These are phyloP conservation scores for Myrica gale DNA, from an alignment of 306 rosid species.

Conservation along the genomic window DNA sequence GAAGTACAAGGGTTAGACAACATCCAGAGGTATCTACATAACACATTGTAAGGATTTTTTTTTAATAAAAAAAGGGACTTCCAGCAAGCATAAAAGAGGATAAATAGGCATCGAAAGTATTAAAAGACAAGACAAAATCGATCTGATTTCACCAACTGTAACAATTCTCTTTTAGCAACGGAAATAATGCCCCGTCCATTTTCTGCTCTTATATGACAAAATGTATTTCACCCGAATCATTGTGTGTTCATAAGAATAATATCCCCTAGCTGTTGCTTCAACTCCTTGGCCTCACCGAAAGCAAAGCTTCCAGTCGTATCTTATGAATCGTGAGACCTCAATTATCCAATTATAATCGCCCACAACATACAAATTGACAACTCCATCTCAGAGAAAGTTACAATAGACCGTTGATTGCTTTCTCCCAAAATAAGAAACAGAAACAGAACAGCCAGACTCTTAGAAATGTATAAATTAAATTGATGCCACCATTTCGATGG, in stretches of 20 bases:
- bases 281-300: not conserved
- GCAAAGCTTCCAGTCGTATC: not conserved
- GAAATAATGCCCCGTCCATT: not conserved
- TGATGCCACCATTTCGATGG: not conserved
- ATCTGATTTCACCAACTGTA: not conserved
- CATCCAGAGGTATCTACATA: not conserved
- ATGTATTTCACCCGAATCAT: not conserved
- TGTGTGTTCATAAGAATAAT: not conserved
- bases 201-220: not conserved
- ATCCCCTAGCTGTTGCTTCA: not conserved
- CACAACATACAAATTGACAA: not conserved
- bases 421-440: too few relatives aligned
- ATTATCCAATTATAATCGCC: not conserved
- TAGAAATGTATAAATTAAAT: not conserved
- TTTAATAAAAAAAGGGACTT: conserved; percentile 13
- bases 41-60: not conserved
- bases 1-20: conserved; percentile 7
- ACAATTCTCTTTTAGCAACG: not conserved
- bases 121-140: not conserved
- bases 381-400: too few relatives aligned
- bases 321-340: not conserved
- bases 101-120: not conserved
- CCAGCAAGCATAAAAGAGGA: not conserved
- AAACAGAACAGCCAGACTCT: not conserved
- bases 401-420: too few relatives aligned